Conservation (phyloP, 2,329 filamentous ascomycete species). For the Thermoascus crustaceus region DNA sequence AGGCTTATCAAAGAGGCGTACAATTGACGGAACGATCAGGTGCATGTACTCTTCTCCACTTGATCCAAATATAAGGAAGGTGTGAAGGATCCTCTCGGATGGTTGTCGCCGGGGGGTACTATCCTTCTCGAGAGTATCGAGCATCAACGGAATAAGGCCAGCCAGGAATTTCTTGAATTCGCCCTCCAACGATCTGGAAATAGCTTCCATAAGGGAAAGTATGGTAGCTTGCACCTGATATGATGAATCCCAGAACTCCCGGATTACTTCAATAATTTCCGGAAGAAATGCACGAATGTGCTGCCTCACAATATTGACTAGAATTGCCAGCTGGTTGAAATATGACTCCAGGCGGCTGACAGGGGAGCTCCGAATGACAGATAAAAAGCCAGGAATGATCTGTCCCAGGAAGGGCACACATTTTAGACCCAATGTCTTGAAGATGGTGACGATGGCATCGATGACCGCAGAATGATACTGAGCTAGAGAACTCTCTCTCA, state of each 20-base stretch:
- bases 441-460: slow-evolving; percentile 98
- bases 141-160: slow-evolving; percentile 81
- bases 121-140: slow-evolving; percentile 86
- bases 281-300: slow-evolving; percentile 89
- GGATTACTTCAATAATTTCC: slow-evolving; percentile 75
- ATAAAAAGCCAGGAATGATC: slow-evolving; percentile 88
- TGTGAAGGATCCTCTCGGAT: slow-evolving; percentile 85
- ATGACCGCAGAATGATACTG: slow-evolving; percentile 92
- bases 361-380: slow-evolving; percentile 76
- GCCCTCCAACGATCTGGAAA: slow-evolving; percentile 85
- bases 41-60: slow-evolving; percentile 99
- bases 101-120: slow-evolving; percentile 64
- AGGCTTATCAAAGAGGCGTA: slow-evolving; percentile 85
- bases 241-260: slow-evolving; percentile 82
- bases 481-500: slow-evolving; percentile 81
- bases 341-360: slow-evolving; percentile 80
- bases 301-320: slow-evolving; percentile 92
- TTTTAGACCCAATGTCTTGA: slow-evolving; percentile 89
- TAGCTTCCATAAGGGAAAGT: slow-evolving; percentile 82
- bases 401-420: slow-evolving; percentile 91
- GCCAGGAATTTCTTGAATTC: slow-evolving; percentile 98
- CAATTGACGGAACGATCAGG: slow-evolving; percentile 90
- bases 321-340: slow-evolving; percentile 88
- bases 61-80: slow-evolving; percentile 89
- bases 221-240: slow-evolving; percentile 83